phyloP scores from a whole-genome alignment of 2,329 filamentous ascomycete species.

The Fusarium verticillioides region DNA sequence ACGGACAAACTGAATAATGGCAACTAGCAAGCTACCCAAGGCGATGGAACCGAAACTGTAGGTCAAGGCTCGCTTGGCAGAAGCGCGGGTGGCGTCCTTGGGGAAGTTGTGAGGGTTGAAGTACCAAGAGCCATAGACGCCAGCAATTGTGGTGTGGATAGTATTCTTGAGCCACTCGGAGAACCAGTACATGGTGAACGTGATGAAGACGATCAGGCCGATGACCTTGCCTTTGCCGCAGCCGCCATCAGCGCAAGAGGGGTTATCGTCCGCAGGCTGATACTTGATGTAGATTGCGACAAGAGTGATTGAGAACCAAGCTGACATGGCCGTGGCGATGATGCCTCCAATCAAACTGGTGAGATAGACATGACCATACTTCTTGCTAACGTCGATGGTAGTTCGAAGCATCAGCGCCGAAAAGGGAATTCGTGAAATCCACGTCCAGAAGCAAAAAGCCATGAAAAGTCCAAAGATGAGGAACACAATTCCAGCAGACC shows the following conservation, averaged over 20 bases:
- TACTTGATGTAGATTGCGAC: constrained; percentile 89
- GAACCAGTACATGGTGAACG: constrained; percentile 94
- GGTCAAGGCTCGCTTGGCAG: constrained; percentile 82
- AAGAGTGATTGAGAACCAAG: constrained; percentile 87
- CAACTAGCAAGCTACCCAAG: constrained; percentile 85
- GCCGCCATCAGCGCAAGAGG: constrained; percentile 65
- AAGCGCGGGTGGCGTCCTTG: constrained; percentile 82
- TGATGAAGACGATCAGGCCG: constrained; percentile 85
- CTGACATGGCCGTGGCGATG: constrained; percentile 77
- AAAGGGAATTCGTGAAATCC: constrained; percentile 92
- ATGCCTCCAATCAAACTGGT: constrained; percentile 88
- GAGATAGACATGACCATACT: constrained; percentile 85
- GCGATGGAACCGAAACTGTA: constrained; percentile 94
- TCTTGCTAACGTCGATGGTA: constrained; percentile 84
- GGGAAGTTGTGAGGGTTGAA: constrained; percentile 79
- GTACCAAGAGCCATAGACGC: constrained; percentile 94
- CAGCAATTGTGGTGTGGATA: constrained; percentile 86
- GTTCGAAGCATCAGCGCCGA: constrained; percentile 90
- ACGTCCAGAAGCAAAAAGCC: constrained; percentile 85
- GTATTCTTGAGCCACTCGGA: constrained; percentile 95
- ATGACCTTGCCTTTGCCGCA: constrained; percentile 84
- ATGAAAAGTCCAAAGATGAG: constrained; percentile 80
- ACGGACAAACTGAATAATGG: constrained; percentile 85
- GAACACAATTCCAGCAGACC: constrained; percentile 87
- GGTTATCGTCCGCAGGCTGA: constrained; percentile 68